These are phyloP conservation scores for Chaetomiaceae sp. DNA, from an alignment of 2,329 filamentous ascomycete genomes.

Conservation along the genomic window DNA sequence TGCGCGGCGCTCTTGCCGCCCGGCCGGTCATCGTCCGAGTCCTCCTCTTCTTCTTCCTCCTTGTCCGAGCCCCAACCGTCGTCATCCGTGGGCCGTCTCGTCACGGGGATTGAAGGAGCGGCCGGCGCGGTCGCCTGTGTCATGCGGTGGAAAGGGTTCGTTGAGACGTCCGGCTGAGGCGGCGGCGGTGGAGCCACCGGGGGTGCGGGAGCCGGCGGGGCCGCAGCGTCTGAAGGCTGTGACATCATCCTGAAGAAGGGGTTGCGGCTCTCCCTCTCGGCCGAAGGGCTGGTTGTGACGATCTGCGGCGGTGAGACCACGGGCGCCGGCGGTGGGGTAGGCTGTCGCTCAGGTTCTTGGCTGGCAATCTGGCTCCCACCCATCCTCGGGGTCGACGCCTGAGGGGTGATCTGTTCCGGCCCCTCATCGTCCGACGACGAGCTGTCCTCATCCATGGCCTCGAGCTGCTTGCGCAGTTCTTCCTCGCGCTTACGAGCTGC, in stretches of 20 bases:
- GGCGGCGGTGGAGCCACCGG: constrained; percentile 41
- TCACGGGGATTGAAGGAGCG: constrained; percentile 46
- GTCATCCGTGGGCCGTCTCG: constrained; percentile 49
- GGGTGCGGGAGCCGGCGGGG: constrained; percentile 39
- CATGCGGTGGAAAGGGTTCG: constrained; percentile 92
- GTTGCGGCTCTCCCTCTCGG: constrained; percentile 79
- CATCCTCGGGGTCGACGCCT: constrained; percentile 54
- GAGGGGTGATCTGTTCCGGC: constrained; percentile 61
- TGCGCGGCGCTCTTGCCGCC: constrained; percentile 83
- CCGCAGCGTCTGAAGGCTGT: constrained; percentile 51
- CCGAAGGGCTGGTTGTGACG: constrained; percentile 46
- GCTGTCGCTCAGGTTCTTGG: constrained; percentile 50
- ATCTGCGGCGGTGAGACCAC: constrained; percentile 49
- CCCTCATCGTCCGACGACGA: constrained; percentile 79
- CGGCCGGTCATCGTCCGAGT: constrained; percentile 72
- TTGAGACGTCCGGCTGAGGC: constrained; percentile 56
- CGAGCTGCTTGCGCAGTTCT: constrained; percentile 82
- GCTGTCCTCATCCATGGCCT: constrained; percentile 66
- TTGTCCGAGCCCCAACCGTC: constrained; percentile 85
- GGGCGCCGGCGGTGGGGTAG: constrained; percentile 45
- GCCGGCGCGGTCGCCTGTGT: constrained; percentile 54
- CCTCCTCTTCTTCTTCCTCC: constrained; percentile 49
- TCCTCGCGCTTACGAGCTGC: constrained; percentile 84
- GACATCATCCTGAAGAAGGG: constrained; percentile 90
- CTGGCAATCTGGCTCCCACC: constrained; percentile 48